Base-by-base conservation (phyloP, 179 eudicot genomes). In the Silene vulgaris region DNA sequence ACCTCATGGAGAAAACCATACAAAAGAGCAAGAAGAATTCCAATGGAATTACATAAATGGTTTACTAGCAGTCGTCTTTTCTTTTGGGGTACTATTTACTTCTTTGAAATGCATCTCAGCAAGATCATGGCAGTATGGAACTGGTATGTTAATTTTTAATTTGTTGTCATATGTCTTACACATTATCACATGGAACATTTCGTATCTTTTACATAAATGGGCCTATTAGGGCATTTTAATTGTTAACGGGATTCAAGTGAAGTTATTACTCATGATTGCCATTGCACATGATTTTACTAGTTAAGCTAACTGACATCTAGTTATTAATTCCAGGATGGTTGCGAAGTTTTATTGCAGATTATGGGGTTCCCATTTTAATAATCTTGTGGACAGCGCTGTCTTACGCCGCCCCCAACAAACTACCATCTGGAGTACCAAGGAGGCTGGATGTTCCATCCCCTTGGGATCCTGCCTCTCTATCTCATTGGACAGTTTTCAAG, bases 361-460 rank as follows among this genome's bases (percentile, higher is more conserved):
- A 87, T 65, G 92, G 91, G n/a, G 89, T 88, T 32, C 89, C 89
- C 4, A 59, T 88, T 14, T 77, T 85, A 78, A 80, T 88, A 0
- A 77, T 89, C 3, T 64, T 74, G 3, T 89, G 90, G 90, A 82
- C 92, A 29, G 81, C 75, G 32, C 32, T 88, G 73, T 87, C 93
- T 28, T 85, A 79, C 54, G 71, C 74, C 63, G 74, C 76, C 9
- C 88, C 89, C 17, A 13, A 62, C 5, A 77, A 71, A 48, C 77
- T 86, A 32, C 89, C 93, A 9, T 17, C 82, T 20, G 88, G 84
- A 69, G 76, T 89, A n/a, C 90, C 93, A 1, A 85, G 93, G 69
- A 77, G 93, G 73, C 88, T 89, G 28, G 71, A 79, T 43, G 65
- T 84, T 77, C 85, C 90, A 29, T 67, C 76, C 70, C 87, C 87